phyloP scores from a whole-genome alignment of 345 rosid genomes.

The Lumnitzera racemosa region DNA sequence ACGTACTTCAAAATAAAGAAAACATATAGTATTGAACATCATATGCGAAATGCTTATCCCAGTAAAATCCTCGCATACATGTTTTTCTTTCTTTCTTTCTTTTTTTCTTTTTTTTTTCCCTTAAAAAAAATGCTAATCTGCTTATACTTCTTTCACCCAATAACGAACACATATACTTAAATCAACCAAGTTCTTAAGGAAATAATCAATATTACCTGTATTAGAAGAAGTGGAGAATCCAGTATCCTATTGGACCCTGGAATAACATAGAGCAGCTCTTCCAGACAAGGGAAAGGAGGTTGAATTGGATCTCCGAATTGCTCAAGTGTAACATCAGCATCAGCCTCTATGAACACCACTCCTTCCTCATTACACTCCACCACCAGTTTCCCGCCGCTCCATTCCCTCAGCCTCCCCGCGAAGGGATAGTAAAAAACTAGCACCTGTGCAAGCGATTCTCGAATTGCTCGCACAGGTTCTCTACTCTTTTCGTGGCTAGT shows the following conservation, averaged over 20 bases:
- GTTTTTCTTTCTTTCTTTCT: no score
- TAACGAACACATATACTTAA: neutral
- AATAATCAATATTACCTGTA: slow-evolving; percentile 8
- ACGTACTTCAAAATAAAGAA: no score
- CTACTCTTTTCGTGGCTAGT: neutral
- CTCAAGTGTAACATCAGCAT: slow-evolving; percentile 10
- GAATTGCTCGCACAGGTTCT: slow-evolving; percentile 8
- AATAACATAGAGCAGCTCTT: slow-evolving; percentile 12
- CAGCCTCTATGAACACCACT: slow-evolving; percentile 14
- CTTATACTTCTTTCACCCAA: neutral
- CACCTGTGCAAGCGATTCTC: slow-evolving; percentile 7
- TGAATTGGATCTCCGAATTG: slow-evolving; percentile 4
- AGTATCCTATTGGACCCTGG: slow-evolving; percentile 8
- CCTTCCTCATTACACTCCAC: slow-evolving; percentile 17
- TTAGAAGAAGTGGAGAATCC: slow-evolving; percentile 9
- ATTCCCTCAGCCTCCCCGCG: slow-evolving; percentile 8
- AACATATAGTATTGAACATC: no score
- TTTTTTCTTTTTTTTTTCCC: no score
- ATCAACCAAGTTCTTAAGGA: no score
- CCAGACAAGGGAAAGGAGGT: slow-evolving; percentile 10
- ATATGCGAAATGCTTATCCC: no score
- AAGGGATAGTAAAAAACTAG: slow-evolving; percentile 16
- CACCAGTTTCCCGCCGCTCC: slow-evolving; percentile 3
- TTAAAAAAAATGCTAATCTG: neutral
- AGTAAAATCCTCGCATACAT: no score